Percentiles rank a stretch among this genome's conserved stretches.
Conservation (phyloP, 2,329 filamentous ascomycete species). For the Talaromyces amestolkiae region DNA sequence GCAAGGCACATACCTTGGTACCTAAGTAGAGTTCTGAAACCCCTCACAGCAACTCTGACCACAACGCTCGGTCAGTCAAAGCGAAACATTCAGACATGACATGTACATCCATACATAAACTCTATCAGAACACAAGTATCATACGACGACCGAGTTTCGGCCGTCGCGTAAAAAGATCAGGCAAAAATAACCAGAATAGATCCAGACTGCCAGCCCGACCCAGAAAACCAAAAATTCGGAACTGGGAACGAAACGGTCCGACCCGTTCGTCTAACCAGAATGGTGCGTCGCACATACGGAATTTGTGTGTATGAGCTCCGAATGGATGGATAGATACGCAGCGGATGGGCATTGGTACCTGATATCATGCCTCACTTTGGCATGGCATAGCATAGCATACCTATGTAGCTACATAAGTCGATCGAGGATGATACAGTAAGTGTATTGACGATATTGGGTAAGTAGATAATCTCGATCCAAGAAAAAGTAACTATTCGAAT, state of each 20-base stretch:
- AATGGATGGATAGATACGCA: not conserved
- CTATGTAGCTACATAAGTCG: not conserved
- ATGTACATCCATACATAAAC: no score
- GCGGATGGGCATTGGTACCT: not conserved
- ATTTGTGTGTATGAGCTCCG: not conserved
- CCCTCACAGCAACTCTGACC: not conserved
- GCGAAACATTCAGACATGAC: not conserved
- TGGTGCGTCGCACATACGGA: not conserved
- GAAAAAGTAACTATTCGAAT: not conserved
- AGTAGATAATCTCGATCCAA: not conserved
- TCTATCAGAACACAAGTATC: no score
- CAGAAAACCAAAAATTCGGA: not conserved
- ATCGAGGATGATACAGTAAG: not conserved
- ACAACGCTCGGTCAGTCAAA: not conserved
- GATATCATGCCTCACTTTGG: not conserved
- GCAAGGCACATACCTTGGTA: not conserved
- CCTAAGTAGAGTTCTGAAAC: not conserved
- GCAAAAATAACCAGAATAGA: not conserved
- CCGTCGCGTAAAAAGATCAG: not conserved
- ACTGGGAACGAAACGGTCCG: constrained; percentile 1
- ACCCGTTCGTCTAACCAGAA: not conserved
- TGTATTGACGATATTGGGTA: not conserved
- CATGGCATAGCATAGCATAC: not conserved
- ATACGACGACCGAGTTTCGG: not conserved
- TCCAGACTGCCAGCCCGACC: not conserved